Base-by-base conservation (phyloP, 176 grass and related monocot genomes). In the Juncus inflexus region DNA sequence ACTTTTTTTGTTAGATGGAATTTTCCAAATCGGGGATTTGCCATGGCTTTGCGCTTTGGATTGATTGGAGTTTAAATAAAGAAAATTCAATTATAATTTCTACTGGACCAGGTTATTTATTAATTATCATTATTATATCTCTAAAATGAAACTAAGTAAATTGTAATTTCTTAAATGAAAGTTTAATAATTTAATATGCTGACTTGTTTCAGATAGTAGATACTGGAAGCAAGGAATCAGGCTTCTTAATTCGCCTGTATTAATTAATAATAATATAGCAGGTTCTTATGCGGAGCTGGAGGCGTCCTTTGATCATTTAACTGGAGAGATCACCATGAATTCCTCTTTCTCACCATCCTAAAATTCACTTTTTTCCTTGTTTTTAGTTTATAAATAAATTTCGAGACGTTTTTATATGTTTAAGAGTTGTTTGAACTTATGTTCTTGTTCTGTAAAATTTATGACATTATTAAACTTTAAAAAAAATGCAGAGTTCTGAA, bases 211-310 rank as follows among this genome's bases (percentile, higher is more conserved):
- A 91, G 91, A 81, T 69, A 85, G 55, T 60, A 73, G 87, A 83
- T 87, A 86, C 77, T 90, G 87, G 87, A 96, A 88, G 56, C 91
- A 91, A 74, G 87, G 87, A 2, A 76, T 88, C 49, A 84, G 88
- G 79, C 84, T 96, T 60, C 70, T 96, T n/a, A 91, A 70, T 83
- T 81, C 70, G 60, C 84, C 87, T 61, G 58, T 80, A 41, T 55
- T 60, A 10, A 69, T 87, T 65, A 60, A 83, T 58, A 60, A 83
- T 58, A 58, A 37, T 47, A 62, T 55, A 28, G 14, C 12, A 3
- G 52, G 13, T n/a, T 78, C 58, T 2, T 65, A 5, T 3, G 77
- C 72, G 40, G 51, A 85, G 12, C 70, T 96, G n/a, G 76, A 87
- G 79, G 81, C 87, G 0, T 70, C 43, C 3, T 86, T 96, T 3